Evolutionary conservation across 352 stramenopile genomes (phyloP), one percentile per base, ranked within the genome.

Genomic region (Pythium myriotylum): DNA sequence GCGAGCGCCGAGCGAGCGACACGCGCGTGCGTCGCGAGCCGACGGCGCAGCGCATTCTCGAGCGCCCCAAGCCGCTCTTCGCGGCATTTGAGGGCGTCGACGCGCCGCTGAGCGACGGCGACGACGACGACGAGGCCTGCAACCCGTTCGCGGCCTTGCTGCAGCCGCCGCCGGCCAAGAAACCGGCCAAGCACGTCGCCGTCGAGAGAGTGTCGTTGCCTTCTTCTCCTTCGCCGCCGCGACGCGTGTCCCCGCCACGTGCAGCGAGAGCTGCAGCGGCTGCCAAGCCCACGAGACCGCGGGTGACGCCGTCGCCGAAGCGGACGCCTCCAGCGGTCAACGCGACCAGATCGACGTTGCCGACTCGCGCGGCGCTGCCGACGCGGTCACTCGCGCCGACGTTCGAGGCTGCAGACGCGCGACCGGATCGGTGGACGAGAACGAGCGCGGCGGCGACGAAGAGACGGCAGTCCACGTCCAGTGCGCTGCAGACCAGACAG

Each of bases 141-240:
- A 90, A 91, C 55, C 82, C 82, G 22, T 91, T 91, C 55, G 82
- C 78, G 23, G 81, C 76, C 16, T 57, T 91, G 17, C 37, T 91
- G 20, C 68, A 81, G 20, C 33, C 65, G 59, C 29, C 58, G 54
- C 23, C 57, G 26, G 7, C 37, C 4, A 4, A 35, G 54, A 14
- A 57, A 50, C 14, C 49, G 35, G 17, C 29, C n/a, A n/a, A n/a
- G n/a, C n/a, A n/a, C n/a, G n/a, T n/a, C n/a, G n/a, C n/a, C n/a
- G n/a, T 41, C 23, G 24, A 67, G 39, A 33, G n/a, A n/a, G n/a
- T n/a, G n/a, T n/a, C 32, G 27, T 33, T 26, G 16, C 20, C 17
- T 14, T 39, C 17, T 29, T 26, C 54, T 26, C 41, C 35, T 16
- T n/a, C n/a, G n/a, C n/a, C n/a, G n/a, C 41, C 39, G 33, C 23